phyloP scores from a whole-genome alignment of 306 rosid genomes.

The Senna siamea region DNA sequence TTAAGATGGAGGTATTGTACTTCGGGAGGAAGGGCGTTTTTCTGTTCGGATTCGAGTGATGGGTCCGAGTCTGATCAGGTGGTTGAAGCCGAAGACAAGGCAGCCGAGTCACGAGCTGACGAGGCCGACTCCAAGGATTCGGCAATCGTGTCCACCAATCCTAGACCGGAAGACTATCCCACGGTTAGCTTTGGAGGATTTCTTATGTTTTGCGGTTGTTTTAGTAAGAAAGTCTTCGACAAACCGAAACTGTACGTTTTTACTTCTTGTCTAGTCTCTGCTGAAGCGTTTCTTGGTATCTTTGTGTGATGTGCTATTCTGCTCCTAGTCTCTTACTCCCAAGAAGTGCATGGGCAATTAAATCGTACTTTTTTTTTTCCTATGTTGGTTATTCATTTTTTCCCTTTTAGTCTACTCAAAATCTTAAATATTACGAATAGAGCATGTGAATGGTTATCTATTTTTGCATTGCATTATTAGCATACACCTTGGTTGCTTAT shows the following conservation, averaged over 20 bases:
- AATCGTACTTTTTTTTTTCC: background rate
- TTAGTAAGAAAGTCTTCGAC: background rate
- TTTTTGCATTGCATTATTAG: constrained; percentile 6
- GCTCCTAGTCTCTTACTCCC: constrained; percentile 5
- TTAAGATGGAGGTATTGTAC: constrained; percentile 38
- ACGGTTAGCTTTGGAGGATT: constrained; percentile 65
- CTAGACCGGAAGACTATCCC: constrained; percentile 86
- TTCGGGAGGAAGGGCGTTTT: constrained; percentile 54
- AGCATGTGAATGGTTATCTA: constrained; percentile 16
- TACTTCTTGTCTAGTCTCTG: background rate
- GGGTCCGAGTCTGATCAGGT: constrained; percentile 59
- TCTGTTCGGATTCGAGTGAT: constrained; percentile 76
- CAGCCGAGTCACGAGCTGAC: constrained; percentile 49
- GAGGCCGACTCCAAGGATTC: constrained; percentile 56
- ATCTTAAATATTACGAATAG: constrained; percentile 1
- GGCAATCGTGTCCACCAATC: constrained; percentile 79
- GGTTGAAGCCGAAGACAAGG: constrained; percentile 58
- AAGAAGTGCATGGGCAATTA: background rate
- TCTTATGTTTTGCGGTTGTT: background rate
- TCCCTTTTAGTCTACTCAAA: too few species aligned
- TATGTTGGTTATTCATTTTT: constrained; percentile 9
- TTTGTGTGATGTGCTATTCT: constrained; percentile 19
- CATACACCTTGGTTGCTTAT: constrained; percentile 3
- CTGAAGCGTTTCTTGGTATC: background rate
- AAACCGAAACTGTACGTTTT: background rate